A percentile compares a stretch with the other conserved stretches of the same genome.
Conservation (phyloP, 163 green algal species). For the Coccomyxa subellipsoidea region DNA sequence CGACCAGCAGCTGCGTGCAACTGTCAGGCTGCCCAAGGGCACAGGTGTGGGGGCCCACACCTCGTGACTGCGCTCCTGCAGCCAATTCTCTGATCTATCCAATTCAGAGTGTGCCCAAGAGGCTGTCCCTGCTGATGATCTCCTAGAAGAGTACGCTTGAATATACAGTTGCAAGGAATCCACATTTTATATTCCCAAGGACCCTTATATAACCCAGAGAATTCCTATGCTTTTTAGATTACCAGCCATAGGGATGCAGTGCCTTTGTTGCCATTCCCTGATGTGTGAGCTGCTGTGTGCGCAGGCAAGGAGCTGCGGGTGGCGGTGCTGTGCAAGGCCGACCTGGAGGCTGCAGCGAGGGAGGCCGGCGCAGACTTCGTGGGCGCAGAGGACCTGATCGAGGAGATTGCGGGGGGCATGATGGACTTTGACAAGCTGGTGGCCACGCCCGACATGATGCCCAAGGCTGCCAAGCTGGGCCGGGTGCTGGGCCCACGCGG, state of each 20-base stretch:
- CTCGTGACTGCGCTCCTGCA: no score
- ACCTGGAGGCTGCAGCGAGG: slow-evolving; percentile 78
- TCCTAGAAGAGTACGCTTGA: no score
- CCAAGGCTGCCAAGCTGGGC: slow-evolving; percentile 97
- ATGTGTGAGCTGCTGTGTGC: neutral
- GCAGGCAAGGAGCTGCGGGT: slow-evolving; percentile 88
- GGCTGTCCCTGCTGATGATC: no score
- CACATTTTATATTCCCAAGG: no score
- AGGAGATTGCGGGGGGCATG: slow-evolving; percentile 90
- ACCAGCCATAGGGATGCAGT: no score
- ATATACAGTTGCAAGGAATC: no score
- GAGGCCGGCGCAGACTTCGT: slow-evolving; percentile 90
- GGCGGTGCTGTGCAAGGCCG: slow-evolving; percentile 86
- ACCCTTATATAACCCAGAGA: no score
- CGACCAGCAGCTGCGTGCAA: slow-evolving; percentile 98
- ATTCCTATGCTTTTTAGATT: no score
- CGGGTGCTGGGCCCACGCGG: slow-evolving; percentile 89
- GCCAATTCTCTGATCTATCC: no score
- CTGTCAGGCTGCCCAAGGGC: slow-evolving; percentile 87
- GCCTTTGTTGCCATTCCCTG: slow-evolving; percentile 59
- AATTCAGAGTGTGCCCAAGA: no score
- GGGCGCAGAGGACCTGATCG: slow-evolving; percentile 92
- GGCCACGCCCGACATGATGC: slow-evolving; percentile 99
- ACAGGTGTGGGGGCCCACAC: slow-evolving; percentile 79
- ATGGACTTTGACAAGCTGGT: slow-evolving; percentile 99